Evolutionary conservation across 192 early-diverging fungal species (phyloP).

Genomic region (Spizellomyces punctatus): DNA sequence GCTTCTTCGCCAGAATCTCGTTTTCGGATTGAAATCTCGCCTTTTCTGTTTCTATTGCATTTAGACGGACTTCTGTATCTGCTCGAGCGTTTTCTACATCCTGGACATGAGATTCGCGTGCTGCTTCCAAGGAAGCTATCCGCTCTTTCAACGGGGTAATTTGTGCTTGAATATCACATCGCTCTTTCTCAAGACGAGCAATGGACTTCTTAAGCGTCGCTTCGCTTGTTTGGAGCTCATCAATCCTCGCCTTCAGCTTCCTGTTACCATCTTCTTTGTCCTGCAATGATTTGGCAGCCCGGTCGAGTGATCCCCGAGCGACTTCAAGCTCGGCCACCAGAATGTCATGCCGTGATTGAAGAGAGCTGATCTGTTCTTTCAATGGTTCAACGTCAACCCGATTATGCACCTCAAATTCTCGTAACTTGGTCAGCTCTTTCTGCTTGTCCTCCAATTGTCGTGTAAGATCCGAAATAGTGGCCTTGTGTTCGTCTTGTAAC

Average conservation of each 20-base stretch:
- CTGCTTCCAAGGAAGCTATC: conserved; percentile 32
- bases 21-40: conserved; percentile 37
- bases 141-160: conserved; percentile 23
- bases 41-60: conserved; percentile 21
- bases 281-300: conserved; percentile 37
- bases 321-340: conserved; percentile 49
- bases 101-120: conserved; percentile 7
- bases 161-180: conserved; percentile 29
- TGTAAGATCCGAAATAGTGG: conserved; percentile 11
- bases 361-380: conserved; percentile 30
- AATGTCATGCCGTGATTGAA: conserved; percentile 36
- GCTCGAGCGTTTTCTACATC: conserved; percentile 6
- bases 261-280: conserved; percentile 56
- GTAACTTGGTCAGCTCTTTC: not conserved
- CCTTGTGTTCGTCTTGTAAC: conserved; percentile 23
- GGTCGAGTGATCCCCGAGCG: conserved; percentile 35
- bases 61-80: conserved; percentile 8
- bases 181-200: conserved; percentile 48
- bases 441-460: conserved; percentile 6
- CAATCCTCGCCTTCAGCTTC: conserved; percentile 45
- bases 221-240: conserved; percentile 45
- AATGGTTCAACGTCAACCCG: conserved; percentile 28
- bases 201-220: conserved; percentile 31
- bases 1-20: conserved; percentile 31
- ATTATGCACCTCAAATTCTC: not conserved